A percentile compares a stretch with the other conserved stretches of the same genome.
Conservation (phyloP, 2,329 filamentous ascomycete genomes). For the Penicillium sp. region DNA sequence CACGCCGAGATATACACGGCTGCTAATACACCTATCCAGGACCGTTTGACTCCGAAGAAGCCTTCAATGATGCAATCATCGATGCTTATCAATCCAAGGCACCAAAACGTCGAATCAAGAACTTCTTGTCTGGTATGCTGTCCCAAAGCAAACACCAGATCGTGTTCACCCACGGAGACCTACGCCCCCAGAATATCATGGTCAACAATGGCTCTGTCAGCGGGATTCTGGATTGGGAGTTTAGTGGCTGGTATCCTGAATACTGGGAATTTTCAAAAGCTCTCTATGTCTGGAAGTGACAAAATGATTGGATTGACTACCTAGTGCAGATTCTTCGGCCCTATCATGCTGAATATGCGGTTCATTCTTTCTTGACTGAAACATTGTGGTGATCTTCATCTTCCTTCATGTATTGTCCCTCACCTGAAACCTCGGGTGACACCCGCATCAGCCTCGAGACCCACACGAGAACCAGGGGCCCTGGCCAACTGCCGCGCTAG, state of each 20-base stretch:
- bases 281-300: background rate
- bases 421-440: no score
- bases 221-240: background rate
- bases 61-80: background rate
- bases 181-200: background rate
- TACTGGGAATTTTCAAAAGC: background rate
- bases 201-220: background rate
- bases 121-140: background rate
- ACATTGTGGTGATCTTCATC: background rate
- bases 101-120: background rate
- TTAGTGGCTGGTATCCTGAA: background rate
- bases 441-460: no score
- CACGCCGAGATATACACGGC: background rate
- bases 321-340: background rate
- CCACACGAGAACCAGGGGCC: no score
- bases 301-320: background rate
- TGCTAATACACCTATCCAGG: background rate
- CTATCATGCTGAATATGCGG: background rate
- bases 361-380: background rate
- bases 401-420: no score
- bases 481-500: no score
- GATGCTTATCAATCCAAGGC: background rate
- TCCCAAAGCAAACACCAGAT: background rate
- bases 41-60: background rate
- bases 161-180: background rate